phyloP scores from a whole-genome alignment of 495 filamentous ascomycete species.

The Penicillium lividum region DNA sequence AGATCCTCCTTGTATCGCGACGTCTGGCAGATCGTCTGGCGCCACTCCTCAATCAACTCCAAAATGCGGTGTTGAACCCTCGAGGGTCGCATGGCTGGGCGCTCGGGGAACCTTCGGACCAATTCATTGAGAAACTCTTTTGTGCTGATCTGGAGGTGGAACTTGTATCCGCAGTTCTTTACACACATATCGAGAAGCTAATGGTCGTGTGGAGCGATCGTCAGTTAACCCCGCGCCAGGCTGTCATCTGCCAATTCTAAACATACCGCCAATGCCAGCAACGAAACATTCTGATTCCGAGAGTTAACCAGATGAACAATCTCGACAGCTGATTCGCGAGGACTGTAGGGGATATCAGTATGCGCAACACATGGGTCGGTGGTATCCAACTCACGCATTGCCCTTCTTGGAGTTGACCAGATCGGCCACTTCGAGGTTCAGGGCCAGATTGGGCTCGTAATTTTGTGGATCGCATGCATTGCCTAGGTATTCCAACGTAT shows the following conservation, averaged over 20 bases:
- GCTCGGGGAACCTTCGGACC: constrained; percentile 91
- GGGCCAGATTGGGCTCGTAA: constrained; percentile 94
- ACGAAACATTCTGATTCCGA: constrained; percentile 90
- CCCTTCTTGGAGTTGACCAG: constrained; percentile 98
- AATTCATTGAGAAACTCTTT: constrained; percentile 99
- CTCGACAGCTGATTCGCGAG: constrained; percentile 90
- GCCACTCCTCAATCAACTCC: constrained; percentile 98
- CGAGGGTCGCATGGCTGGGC: constrained; percentile 81
- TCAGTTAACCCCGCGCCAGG: constrained; percentile 27
- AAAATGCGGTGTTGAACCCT: constrained; percentile 89
- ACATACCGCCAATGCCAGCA: constrained; percentile 76
- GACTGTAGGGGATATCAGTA: constrained; percentile 44
- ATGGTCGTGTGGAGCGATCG: constrained; percentile 9
- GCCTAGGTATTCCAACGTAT: constrained; percentile 43
- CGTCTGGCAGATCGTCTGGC: constrained; percentile 96
- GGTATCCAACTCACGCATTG: constrained; percentile 63
- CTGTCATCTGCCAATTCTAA: constrained; percentile 16
- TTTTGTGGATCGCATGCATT: constrained; percentile 95
- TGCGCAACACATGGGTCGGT: constrained; percentile 13
- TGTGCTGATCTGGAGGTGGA: constrained; percentile 96
- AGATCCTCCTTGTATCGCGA: constrained; percentile 96
- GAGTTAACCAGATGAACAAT: constrained; percentile 96
- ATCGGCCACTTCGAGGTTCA: constrained; percentile 95
- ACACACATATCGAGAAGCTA: constrained; percentile 96
- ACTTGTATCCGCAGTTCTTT: constrained; percentile 99